Base-by-base conservation (phyloP, 257 asterid species). In the Vinca minor region DNA sequence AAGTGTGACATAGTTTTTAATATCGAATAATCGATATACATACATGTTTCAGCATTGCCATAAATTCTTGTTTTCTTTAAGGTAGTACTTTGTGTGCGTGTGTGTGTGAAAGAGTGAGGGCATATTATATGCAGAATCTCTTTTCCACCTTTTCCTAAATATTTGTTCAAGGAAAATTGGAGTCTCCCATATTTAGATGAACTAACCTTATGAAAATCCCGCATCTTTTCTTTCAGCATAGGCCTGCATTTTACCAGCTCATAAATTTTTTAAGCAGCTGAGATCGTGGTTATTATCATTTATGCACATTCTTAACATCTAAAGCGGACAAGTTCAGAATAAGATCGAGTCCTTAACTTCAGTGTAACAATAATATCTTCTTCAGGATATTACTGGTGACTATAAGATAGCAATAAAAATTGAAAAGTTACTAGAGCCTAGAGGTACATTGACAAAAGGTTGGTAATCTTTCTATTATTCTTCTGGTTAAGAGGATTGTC, bases 401-500 rank as follows among this genome's bases (percentile, higher is more conserved):
- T 62, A 26, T 42, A 17, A 15, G 29, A 42, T 9, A 5, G 48
- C 29, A 44, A 23, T 46, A n/a, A 58, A 23, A 45, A 32, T 32
- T 32, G 13, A 29, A 17, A 23, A 39, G 20, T 41, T 29, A 45
- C n/a, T n/a, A n/a, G n/a, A n/a, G n/a, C n/a, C 35, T 1, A 9
- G 45, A 57, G 29, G 48, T 25, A 21, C 57, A 20, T 45, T 44
- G 41, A 49, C 21, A 60, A 34, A 59, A 67, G 0, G 25, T 14
- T 25, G 62, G 38, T 34, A 17, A 28, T 12, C 20, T 70, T 25
- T 12, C 36, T 18, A n/a, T 36, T 34, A 28, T n/a, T 54, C 5
- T 23, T 56, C 56, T 47, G 28, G 12, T 66, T 39, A 48, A 60
- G 57, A 57, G 57, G 28, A 55, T 63, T 42, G 5, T 63, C 4